phyloP scores from a whole-genome alignment of 2,329 filamentous ascomycete genomes.

The Arthrinium puccinioides region DNA sequence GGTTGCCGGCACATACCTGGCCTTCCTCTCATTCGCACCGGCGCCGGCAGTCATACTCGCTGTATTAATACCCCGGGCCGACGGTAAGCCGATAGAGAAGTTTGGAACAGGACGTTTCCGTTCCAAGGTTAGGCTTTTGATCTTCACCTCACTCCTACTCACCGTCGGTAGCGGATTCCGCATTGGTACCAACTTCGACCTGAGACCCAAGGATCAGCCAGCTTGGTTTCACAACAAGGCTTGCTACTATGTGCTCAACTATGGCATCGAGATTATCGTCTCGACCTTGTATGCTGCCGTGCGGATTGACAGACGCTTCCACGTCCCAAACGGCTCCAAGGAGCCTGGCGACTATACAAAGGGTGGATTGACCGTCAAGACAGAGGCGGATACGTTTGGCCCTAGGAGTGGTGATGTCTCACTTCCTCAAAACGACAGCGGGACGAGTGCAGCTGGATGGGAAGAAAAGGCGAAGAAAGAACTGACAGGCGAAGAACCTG shows the following conservation, averaged over 20 bases:
- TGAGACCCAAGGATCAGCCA: constrained; percentile 32
- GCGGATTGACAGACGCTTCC: constrained; percentile 21
- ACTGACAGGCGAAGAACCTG: not conserved
- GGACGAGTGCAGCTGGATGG: not conserved
- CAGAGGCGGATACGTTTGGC: constrained; percentile 5
- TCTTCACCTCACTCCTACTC: constrained; percentile 39
- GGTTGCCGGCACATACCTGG: constrained; percentile 17
- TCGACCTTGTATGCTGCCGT: constrained; percentile 17
- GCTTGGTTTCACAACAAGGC: constrained; percentile 53
- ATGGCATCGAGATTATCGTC: constrained; percentile 41
- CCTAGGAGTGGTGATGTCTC: not conserved
- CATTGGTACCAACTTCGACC: constrained; percentile 39
- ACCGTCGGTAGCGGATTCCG: constrained; percentile 52
- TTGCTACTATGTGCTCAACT: constrained; percentile 59
- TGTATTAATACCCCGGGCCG: not conserved
- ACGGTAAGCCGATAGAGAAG: constrained; percentile 31
- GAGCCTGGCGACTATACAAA: constrained; percentile 15
- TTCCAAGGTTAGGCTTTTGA: constrained; percentile 47
- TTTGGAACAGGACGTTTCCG: constrained; percentile 49
- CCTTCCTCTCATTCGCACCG: constrained; percentile 24
- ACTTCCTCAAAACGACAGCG: not conserved
- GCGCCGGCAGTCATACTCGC: constrained; percentile 16
- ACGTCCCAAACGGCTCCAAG: constrained; percentile 22
- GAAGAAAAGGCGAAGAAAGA: constrained; percentile 2
- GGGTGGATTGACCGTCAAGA: constrained; percentile 1